Evolutionary conservation across 805 yeast genomes (phyloP).

Genomic region (Maudiozyma bulderi): DNA sequence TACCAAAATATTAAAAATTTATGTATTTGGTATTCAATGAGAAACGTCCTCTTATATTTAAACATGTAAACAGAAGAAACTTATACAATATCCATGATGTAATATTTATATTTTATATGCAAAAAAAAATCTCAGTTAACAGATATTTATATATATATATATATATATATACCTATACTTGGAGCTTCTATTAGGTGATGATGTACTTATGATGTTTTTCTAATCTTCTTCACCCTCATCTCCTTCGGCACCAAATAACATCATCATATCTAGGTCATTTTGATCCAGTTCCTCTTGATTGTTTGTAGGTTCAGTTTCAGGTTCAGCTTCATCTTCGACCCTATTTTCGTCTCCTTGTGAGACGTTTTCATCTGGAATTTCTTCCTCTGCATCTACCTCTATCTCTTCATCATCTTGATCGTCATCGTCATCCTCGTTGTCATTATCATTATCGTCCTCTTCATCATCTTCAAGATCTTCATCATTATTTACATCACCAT

Average conservation of each 20-base stretch:
- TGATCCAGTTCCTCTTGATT: constrained; percentile 26
- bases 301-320: constrained; percentile 3
- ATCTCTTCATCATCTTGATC: constrained; percentile 25
- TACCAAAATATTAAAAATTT: too few species aligned
- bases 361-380: constrained; percentile 15
- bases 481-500: constrained; percentile 29
- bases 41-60: too few species aligned
- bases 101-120: too few species aligned
- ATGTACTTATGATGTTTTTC: too few species aligned
- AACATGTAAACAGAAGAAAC: too few species aligned
- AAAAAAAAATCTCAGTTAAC: too few species aligned
- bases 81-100: too few species aligned
- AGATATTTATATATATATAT: too few species aligned
- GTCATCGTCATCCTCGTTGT: constrained; percentile 30
- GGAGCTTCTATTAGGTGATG: too few species aligned
- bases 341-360: constrained; percentile 19
- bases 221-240: constrained; percentile 10
- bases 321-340: constrained; percentile 10
- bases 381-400: constrained; percentile 17
- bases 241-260: constrained; percentile 31
- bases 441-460: constrained; percentile 27
- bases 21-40: too few species aligned
- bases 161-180: too few species aligned
- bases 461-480: constrained; percentile 27
- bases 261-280: constrained; percentile 30